These are phyloP conservation scores for Zopfia rhizophila DNA, from an alignment of 2,329 filamentous ascomycete species.

Conservation along the genomic window DNA sequence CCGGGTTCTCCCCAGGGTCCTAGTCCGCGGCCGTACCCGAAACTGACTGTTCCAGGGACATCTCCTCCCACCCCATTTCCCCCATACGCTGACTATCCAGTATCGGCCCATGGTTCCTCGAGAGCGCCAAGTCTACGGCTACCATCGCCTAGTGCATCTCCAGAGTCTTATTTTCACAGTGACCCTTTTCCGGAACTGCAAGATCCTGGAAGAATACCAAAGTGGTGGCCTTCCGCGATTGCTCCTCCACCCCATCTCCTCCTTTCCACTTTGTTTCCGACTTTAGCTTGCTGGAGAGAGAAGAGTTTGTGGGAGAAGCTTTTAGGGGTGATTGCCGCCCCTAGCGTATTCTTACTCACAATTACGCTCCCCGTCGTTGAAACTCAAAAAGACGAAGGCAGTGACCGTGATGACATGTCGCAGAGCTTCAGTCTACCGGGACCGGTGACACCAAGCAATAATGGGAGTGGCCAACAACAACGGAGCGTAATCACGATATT, in stretches of 20 bases:
- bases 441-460: constrained; percentile 33
- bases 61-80: constrained; percentile 73
- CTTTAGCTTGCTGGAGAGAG: constrained; percentile 80
- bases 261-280: constrained; percentile 83
- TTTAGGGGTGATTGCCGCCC: constrained; percentile 83
- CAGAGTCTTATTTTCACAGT: constrained; percentile 60
- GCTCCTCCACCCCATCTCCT: constrained; percentile 79
- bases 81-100: constrained; percentile 67
- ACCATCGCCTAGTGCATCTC: constrained; percentile 62
- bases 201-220: constrained; percentile 59
- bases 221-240: constrained; percentile 83
- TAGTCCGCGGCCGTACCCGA: constrained; percentile 49
- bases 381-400: constrained; percentile 64
- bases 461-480: constrained; percentile 30
- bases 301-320: constrained; percentile 89
- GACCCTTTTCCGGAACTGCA: constrained; percentile 55
- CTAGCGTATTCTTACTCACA: constrained; percentile 88
- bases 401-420: constrained; percentile 50
- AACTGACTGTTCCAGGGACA: constrained; percentile 53
- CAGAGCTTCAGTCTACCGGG: constrained; percentile 44
- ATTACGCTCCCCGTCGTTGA: constrained; percentile 94
- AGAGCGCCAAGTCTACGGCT: constrained; percentile 67
- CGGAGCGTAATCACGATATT: constrained; percentile 31
- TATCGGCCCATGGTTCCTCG: constrained; percentile 55
- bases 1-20: constrained; percentile 33